phyloP scores from a whole-genome alignment of 495 filamentous ascomycete species.

The Friedmanniomyces simplex region DNA sequence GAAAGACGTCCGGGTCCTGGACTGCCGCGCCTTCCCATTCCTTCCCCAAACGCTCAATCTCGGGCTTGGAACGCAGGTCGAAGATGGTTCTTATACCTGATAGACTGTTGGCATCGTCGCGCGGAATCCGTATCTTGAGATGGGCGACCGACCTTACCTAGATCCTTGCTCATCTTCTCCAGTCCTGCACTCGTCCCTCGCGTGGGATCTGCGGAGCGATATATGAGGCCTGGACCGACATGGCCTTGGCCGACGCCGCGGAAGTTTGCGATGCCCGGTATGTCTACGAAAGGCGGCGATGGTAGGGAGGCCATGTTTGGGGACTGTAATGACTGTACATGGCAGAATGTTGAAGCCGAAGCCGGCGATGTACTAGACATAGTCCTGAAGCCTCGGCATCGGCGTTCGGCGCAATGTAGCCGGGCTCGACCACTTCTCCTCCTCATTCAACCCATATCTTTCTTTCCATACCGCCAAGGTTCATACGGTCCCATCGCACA shows the following conservation, averaged over 20 bases:
- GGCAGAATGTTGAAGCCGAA: too few relatives aligned
- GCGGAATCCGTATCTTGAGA: background rate
- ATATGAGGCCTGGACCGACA: constrained; percentile 27
- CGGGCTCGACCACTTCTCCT: too few relatives aligned
- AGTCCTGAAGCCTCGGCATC: too few relatives aligned
- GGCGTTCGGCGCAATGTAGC: too few relatives aligned
- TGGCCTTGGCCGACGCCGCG: constrained; percentile 28
- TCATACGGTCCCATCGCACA: too few relatives aligned
- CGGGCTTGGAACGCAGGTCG: constrained; percentile 26
- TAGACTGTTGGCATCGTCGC: background rate
- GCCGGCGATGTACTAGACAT: too few relatives aligned
- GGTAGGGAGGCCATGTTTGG: constrained; percentile 9
- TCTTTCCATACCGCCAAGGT: too few relatives aligned
- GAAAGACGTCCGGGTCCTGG: constrained; percentile 9
- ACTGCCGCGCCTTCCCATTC: constrained; percentile 16
- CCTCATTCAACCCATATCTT: too few relatives aligned
- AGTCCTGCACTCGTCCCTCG: constrained; percentile 22
- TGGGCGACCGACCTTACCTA: constrained; percentile 14
- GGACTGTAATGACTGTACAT: background rate
- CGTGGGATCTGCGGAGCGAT: constrained; percentile 28
- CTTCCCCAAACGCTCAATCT: constrained; percentile 21
- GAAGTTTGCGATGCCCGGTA: constrained; percentile 31
- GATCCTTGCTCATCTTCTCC: constrained; percentile 18
- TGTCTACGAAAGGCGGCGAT: constrained; percentile 29
- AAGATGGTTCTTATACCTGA: constrained; percentile 27